These are phyloP conservation scores for Paraphoma chrysanthemicola DNA, from an alignment of 2,329 filamentous ascomycete species.

Conservation along the genomic window DNA sequence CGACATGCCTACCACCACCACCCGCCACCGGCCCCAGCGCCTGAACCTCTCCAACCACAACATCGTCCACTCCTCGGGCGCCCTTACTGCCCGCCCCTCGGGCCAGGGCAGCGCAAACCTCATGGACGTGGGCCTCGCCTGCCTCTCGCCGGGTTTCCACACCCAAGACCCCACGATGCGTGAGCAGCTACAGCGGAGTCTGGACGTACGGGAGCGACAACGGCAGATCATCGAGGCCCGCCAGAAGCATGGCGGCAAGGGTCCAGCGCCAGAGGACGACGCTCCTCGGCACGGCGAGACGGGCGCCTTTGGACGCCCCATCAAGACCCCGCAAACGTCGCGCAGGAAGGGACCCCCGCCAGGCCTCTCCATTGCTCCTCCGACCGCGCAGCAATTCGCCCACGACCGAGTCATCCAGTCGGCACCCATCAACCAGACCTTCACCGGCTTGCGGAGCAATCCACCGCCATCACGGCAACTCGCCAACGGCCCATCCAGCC, in stretches of 20 bases:
- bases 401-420: slow-evolving; percentile 97
- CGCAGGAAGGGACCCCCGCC: slow-evolving; percentile 81
- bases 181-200: slow-evolving; percentile 91
- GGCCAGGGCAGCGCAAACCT: slow-evolving; percentile 76
- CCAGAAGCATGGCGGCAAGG: slow-evolving; percentile 75
- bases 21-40: slow-evolving; percentile 76
- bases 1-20: slow-evolving; percentile 73
- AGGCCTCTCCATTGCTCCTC: slow-evolving; percentile 92
- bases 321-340: slow-evolving; percentile 75
- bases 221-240: slow-evolving; percentile 92
- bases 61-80: slow-evolving; percentile 51
- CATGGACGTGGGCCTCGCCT: slow-evolving; percentile 92
- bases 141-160: slow-evolving; percentile 92
- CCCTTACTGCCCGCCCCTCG: slow-evolving; percentile 70
- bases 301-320: slow-evolving; percentile 52
- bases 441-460: slow-evolving; percentile 78
- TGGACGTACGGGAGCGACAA: slow-evolving; percentile 93
- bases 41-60: slow-evolving; percentile 73
- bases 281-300: slow-evolving; percentile 40
- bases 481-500: slow-evolving; percentile 80
- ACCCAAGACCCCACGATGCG: slow-evolving; percentile 97
- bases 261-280: slow-evolving; percentile 36
- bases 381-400: slow-evolving; percentile 89
- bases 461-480: slow-evolving; percentile 76
- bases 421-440: slow-evolving; percentile 91